Evolutionary conservation across 2,329 filamentous ascomycete species (phyloP), one percentile per base, ranked within the genome.

Genomic region (Akanthomyces uredinophilus): DNA sequence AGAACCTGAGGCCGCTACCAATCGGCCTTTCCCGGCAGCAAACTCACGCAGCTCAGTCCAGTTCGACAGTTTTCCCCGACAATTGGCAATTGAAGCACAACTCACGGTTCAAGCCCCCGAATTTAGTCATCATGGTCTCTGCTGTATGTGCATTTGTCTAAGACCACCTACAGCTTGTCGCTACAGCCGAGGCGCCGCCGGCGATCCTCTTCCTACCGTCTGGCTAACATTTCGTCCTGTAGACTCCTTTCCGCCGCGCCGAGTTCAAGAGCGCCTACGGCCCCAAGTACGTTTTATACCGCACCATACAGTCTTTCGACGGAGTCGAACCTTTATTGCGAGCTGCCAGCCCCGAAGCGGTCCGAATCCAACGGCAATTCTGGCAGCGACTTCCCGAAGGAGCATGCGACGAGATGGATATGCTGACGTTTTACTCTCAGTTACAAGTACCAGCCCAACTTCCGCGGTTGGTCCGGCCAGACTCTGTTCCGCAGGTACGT

Each of bases 211-310:
- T 20, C 50, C 24, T 4, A 20, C 18, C 32, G 35, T 5, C 29
- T 60, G 22, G 70, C 64, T 68, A 65, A 66, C 65, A 63, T 60
- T 58, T 53, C 27, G 18, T 37, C 60, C 32, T 29, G 63, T 68
- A 84, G 82, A 78, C 78, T 73, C 77, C 77, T 70, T 68, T 77
- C 72, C 77, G 74, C 74, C 74, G 75, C 71, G 70, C 74, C 65
- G 68, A 73, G 66, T 88, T 86, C 81, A 82, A 81, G 77, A 87
- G 84, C 77, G 78, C 81, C 67, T 87, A 85, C 73, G 86, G 84
- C 72, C 86, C 86, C 59, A 88, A 87, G 86, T 88, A 84, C 77
- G 73, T 73, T 64, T 41, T 43, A 29, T 44, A 37, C 37, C n/a
- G 29, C 24, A 20, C 5, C 43, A 20, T 18, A 22, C 27, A 5